Evolutionary conservation across 805 yeast genomes (phyloP).

Genomic region (Zygosaccharomyces rouxii): DNA sequence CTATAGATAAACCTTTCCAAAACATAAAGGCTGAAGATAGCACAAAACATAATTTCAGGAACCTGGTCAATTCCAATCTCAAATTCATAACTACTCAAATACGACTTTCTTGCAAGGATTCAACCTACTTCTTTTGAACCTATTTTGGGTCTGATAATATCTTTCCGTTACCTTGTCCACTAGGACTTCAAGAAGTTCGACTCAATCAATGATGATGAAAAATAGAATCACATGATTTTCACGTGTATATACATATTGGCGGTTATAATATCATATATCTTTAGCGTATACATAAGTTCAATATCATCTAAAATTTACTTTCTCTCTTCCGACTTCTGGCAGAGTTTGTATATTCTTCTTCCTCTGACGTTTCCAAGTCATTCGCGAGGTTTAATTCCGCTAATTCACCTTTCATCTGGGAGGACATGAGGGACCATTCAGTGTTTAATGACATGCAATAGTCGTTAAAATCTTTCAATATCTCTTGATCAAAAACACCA

Average conservation of each 20-base stretch:
- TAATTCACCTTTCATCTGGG: constrained; percentile 4
- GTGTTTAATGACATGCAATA: constrained; percentile 11
- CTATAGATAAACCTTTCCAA: constrained; percentile 77
- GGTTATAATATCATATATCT: no score
- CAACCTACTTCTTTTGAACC: not conserved
- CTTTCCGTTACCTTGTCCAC: no score
- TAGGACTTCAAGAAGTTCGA: no score
- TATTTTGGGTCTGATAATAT: not conserved
- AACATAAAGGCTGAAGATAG: constrained; percentile 85
- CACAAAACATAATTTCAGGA: constrained; percentile 69
- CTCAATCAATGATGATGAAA: no score
- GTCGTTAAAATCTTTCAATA: constrained; percentile 10
- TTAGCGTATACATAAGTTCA: no score
- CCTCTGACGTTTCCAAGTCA: not conserved
- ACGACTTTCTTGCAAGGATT: not conserved
- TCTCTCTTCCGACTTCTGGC: not conserved
- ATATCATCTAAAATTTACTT: not conserved
- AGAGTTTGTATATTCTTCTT: not conserved
- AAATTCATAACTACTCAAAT: constrained; percentile 45
- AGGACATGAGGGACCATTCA: constrained; percentile 5
- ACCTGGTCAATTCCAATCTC: constrained; percentile 58
- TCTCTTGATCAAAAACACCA: constrained; percentile 9
- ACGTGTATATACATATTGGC: no score
- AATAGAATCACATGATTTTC: no score
- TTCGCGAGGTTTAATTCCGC: constrained; percentile 4